Evolutionary conservation across 73 alveolate species (phyloP), one percentile per base, ranked within the genome.

Genomic region (Paramecium tetraurelia): DNA sequence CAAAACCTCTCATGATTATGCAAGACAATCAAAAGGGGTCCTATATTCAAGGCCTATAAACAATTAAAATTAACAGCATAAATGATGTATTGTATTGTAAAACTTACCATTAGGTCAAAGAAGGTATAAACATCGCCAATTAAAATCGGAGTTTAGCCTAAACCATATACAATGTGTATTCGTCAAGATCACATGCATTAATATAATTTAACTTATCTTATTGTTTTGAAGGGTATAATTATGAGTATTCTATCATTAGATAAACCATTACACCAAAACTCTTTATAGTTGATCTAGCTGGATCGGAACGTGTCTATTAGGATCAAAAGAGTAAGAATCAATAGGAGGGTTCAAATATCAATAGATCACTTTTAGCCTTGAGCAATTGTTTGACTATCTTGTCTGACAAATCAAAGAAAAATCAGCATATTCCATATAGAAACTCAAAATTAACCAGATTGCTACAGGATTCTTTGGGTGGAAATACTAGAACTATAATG

Each of bases 401-500:
- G 48, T 93, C 97, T 22, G 97, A 97, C 71, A 92, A 93, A 27
- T 29, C 89, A 7, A 92, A 94, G 38, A 93, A 94, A 31, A 96
- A 97, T 20, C 84, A 86, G 10, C 96, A 92, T 89, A 95, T 98
- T 35, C 99, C 99, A n/a, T 98, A 97, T 96, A 93, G 99, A 92
- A 98, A 97, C 89, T 95, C 99, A 24, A 98, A 98, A 92, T 95
- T 98, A 70, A 97, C 99, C 10, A 96, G 99, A 89, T 86, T 98
- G 3, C 95, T 98, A 27, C 93, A 97, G 85, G 99, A 98, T 93
- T 96, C 98, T 22, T 72, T 98, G 38, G 99, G 98, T 7, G 99
- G 99, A 7, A 97, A 98, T 80, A 89, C 99, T 31, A 92, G 98
- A 96, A 97, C 98, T 3, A 98, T 97, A 3, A 97, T 98, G 99